These are phyloP conservation scores for Spiraea crenata DNA, from an alignment of 331 rosid species.

Conservation along the genomic window DNA sequence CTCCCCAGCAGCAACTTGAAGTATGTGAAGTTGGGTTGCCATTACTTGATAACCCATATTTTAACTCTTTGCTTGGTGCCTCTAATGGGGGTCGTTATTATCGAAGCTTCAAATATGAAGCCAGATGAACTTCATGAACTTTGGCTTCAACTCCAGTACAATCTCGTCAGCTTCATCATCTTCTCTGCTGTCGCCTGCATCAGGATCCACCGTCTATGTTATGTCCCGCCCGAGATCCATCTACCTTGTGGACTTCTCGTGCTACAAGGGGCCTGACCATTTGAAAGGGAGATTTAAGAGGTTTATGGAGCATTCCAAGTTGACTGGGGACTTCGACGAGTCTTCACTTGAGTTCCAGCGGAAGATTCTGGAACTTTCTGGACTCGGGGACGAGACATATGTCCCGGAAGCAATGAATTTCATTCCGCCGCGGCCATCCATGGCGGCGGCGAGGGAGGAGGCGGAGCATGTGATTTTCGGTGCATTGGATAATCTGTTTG, in stretches of 20 bases:
- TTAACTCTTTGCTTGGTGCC: constrained; percentile 51
- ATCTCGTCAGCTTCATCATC: constrained; percentile 36
- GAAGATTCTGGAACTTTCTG: constrained; percentile 62
- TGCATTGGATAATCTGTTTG: constrained; percentile 55
- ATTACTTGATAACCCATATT: constrained; percentile 48
- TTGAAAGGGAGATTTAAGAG: constrained; percentile 12
- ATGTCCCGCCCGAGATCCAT: constrained; percentile 55
- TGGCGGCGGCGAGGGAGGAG: constrained; percentile 61
- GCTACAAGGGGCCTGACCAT: constrained; percentile 42
- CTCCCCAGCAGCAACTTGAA: constrained; percentile 43
- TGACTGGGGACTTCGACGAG: constrained; percentile 45
- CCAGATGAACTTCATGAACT: constrained; percentile 43
- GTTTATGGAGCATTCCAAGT: constrained; percentile 49
- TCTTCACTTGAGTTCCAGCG: constrained; percentile 56
- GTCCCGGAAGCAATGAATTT: constrained; percentile 49
- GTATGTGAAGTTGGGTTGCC: constrained; percentile 60
- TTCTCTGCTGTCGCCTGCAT: constrained; percentile 35
- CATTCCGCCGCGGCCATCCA: constrained; percentile 46
- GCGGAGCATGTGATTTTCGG: constrained; percentile 64
- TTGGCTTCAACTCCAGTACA: constrained; percentile 54
- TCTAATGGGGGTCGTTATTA: constrained; percentile 31
- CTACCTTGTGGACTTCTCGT: constrained; percentile 59
- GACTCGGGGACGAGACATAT: constrained; percentile 63
- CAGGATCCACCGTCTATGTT: constrained; percentile 49
- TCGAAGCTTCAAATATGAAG: constrained; percentile 48